Conservation (phyloP, 2,329 filamentous ascomycete genomes). For the Claviceps sp. region DNA sequence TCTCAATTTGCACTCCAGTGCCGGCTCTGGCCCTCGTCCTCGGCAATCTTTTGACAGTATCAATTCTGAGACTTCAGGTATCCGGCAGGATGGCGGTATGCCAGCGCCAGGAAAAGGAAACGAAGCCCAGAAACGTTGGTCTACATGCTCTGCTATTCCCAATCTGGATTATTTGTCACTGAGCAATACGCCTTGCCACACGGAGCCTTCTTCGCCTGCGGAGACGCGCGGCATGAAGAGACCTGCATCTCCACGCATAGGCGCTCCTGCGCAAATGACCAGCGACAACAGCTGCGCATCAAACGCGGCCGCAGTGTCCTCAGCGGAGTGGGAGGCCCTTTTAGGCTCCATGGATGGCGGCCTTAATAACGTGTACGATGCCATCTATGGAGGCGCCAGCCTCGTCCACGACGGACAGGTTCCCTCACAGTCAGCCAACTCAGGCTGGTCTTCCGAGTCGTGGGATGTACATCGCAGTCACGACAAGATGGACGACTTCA, state of each 20-base stretch:
- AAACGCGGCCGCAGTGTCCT: conserved; percentile 35
- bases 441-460: conserved; percentile 42
- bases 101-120: conserved; percentile 30
- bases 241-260: neutral
- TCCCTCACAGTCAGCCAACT: conserved; percentile 23
- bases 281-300: conserved; percentile 6
- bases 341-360: conserved; percentile 69
- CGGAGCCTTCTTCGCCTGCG: conserved; percentile 34
- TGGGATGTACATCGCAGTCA: conserved; percentile 40
- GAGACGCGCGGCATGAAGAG: conserved; percentile 27
- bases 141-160: conserved; percentile 8
- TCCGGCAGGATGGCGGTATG: conserved; percentile 32
- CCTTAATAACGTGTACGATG: conserved; percentile 71
- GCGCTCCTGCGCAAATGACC: neutral
- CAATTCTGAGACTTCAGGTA: conserved; percentile 3
- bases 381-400: conserved; percentile 58
- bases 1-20: conserved; percentile 24
- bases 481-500: conserved; percentile 38
- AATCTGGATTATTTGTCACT: conserved; percentile 50
- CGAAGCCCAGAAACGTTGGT: conserved; percentile 18
- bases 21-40: conserved; percentile 27
- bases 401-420: conserved; percentile 32
- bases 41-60: conserved; percentile 35
- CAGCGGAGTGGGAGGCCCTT: conserved; percentile 70
- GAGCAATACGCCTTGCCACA: conserved; percentile 30